Evolutionary conservation across 2,329 filamentous ascomycete genomes (phyloP).

Genomic region (Mycocentrospora acerina): DNA sequence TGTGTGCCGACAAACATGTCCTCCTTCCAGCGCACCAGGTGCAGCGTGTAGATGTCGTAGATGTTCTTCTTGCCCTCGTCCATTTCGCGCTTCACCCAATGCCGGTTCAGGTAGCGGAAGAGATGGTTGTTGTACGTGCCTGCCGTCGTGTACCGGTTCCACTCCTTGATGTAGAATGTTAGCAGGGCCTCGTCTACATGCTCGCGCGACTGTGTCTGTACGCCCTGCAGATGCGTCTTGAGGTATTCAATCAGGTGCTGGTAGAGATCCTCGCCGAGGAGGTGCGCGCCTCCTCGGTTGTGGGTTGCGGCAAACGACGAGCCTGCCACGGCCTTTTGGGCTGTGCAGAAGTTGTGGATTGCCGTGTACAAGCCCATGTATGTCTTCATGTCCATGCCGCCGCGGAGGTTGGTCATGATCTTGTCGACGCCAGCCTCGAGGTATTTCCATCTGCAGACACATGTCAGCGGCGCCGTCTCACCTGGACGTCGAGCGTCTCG

Average conservation of each 20-base stretch:
- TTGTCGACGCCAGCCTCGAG: conserved; percentile 83
- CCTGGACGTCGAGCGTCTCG: no score
- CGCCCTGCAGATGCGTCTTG: conserved; percentile 69
- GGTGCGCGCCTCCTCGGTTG: conserved; percentile 83
- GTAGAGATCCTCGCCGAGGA: conserved; percentile 95
- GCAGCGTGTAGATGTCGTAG: conserved; percentile 96
- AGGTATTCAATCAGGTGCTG: conserved; percentile 87
- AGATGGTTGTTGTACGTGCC: conserved; percentile 98
- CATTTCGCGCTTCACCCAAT: conserved; percentile 99
- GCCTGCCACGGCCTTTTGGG: conserved; percentile 83
- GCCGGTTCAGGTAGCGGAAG: conserved; percentile 92
- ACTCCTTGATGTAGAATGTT: conserved; percentile 93
- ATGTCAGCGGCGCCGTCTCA: no score
- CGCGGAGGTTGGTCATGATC: conserved; percentile 90
- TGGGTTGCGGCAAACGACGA: conserved; percentile 50
- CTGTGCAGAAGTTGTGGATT: conserved; percentile 99
- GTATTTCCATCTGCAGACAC: conserved; percentile 76
- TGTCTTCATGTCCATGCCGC: conserved; percentile 91
- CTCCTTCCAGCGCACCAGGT: conserved; percentile 91
- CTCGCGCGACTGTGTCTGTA: conserved; percentile 71
- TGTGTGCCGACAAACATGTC: conserved; percentile 86
- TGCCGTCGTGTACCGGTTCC: conserved; percentile 91
- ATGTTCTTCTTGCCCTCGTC: conserved; percentile 98
- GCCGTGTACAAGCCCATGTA: conserved; percentile 98
- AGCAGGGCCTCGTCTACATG: conserved; percentile 90